Percentiles rank a stretch among this genome's conserved stretches.
These are phyloP conservation scores for Dendrobium chrysotoxum DNA, from an alignment of 106 monocot genomes.

Conservation along the genomic window DNA sequence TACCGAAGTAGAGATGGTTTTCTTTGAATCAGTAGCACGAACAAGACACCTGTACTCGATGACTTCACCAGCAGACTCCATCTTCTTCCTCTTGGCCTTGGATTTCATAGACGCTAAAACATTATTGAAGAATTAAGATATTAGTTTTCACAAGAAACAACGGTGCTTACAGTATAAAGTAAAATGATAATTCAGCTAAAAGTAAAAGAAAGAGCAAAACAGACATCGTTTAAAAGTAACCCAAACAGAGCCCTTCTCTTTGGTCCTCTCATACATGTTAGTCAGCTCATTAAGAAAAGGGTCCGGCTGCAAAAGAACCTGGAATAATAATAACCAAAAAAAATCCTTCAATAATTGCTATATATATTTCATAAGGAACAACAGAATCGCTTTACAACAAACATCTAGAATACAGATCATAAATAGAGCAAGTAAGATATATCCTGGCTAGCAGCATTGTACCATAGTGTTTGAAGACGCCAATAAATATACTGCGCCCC, in stretches of 20 bases:
- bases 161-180: background rate
- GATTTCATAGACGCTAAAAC: constrained; percentile 55
- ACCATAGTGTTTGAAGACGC: too few relatives aligned
- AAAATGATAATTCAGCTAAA: background rate
- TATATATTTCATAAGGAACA: too few relatives aligned
- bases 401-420: too few relatives aligned
- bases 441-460: too few relatives aligned
- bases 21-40: constrained; percentile 91
- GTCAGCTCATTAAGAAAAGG: constrained; percentile 88
- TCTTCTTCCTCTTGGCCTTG: constrained; percentile 52
- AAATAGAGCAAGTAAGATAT: too few relatives aligned
- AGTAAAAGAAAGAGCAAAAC: constrained; percentile 1
- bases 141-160: background rate
- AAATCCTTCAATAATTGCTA: background rate
- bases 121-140: constrained; percentile 9
- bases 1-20: constrained; percentile 84
- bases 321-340: constrained; percentile 4
- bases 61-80: constrained; percentile 41
- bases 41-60: constrained; percentile 82
- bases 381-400: too few relatives aligned
- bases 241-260: constrained; percentile 91
- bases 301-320: constrained; percentile 80
- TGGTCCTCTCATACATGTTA: constrained; percentile 67
- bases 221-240: constrained; percentile 86
- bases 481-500: too few relatives aligned